phyloP scores from a whole-genome alignment of 768 basidiomycete genomes.

The Tulasnella sp. region DNA sequence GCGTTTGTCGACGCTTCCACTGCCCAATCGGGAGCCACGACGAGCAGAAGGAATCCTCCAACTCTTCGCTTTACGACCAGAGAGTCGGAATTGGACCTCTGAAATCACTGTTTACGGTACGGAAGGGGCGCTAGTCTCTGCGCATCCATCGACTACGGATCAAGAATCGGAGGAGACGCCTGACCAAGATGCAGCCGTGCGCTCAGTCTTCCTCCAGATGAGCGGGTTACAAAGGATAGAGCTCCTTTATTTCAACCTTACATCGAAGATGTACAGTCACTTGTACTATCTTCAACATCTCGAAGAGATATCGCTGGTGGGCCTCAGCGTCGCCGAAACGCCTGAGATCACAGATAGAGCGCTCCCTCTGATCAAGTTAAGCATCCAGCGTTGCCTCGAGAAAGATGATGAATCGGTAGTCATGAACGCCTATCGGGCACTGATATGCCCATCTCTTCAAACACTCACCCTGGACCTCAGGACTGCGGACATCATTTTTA shows the following conservation, averaged over 20 bases:
- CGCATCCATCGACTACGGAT: not conserved
- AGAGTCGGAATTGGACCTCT: not conserved
- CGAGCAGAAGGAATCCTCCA: not conserved
- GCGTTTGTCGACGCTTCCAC: not conserved
- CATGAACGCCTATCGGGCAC: not conserved
- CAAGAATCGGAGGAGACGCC: not conserved
- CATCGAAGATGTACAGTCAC: not conserved
- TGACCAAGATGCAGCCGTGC: not conserved
- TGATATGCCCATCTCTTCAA: not conserved
- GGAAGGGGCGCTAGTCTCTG: not conserved
- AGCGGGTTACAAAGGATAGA: not conserved
- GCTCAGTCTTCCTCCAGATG: slow-evolving; percentile 1
- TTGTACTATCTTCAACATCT: not conserved
- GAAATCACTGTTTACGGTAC: not conserved
- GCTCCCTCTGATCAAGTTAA: not conserved
- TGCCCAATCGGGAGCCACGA: not conserved
- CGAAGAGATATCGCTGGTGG: not conserved
- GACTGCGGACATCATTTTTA: not conserved
- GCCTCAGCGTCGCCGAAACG: not conserved
- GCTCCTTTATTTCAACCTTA: not conserved
- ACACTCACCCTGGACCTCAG: not conserved
- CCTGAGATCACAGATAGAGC: not conserved
- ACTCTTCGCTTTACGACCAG: not conserved
- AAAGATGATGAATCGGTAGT: not conserved
- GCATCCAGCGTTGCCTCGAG: not conserved